Percentiles rank a stretch among this genome's conserved stretches.
phyloP scores from a whole-genome alignment of 768 basidiomycete species.

The Pleurotus tuber-regium region DNA sequence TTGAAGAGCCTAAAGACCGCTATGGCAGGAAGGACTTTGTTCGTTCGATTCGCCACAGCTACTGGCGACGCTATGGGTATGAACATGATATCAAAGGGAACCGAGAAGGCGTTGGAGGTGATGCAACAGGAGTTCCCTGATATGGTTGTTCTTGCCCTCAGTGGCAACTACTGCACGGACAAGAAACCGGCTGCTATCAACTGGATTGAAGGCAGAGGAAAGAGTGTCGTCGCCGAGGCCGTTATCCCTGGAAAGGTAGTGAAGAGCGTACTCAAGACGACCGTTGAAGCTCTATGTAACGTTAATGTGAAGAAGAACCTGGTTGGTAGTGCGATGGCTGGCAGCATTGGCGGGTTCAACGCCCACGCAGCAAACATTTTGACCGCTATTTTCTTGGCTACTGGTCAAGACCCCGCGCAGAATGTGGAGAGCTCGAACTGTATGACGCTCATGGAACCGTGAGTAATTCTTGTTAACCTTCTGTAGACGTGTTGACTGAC shows the following conservation, averaged over 20 bases:
- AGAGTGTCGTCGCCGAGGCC: constrained; percentile 96
- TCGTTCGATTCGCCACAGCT: constrained; percentile 88
- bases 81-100: constrained; percentile 99
- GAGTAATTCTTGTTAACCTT: constrained; percentile 34
- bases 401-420: constrained; percentile 98
- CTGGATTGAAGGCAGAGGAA: constrained; percentile 99
- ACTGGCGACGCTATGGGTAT: constrained; percentile 99
- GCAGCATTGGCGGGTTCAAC: constrained; percentile 96
- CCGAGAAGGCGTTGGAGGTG: constrained; percentile 87
- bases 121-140: constrained; percentile 81
- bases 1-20: constrained; percentile 84
- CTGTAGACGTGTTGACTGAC: background rate
- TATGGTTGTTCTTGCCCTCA: constrained; percentile 88
- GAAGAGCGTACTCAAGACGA: constrained; percentile 91
- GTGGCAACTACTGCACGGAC: constrained; percentile 98
- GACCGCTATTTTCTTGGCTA: constrained; percentile 93
- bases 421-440: constrained; percentile 99
- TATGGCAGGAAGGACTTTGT: constrained; percentile 91
- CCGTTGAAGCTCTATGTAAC: constrained; percentile 83
- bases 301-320: constrained; percentile 97
- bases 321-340: constrained; percentile 97
- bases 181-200: constrained; percentile 99
- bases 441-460: constrained; percentile 99
- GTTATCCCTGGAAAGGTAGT: constrained; percentile 88
- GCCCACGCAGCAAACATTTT: constrained; percentile 98